Evolutionary conservation across 2,329 filamentous ascomycete genomes (phyloP), one percentile per base, ranked within the genome.

Genomic region (Pezicula neosporulosa): DNA sequence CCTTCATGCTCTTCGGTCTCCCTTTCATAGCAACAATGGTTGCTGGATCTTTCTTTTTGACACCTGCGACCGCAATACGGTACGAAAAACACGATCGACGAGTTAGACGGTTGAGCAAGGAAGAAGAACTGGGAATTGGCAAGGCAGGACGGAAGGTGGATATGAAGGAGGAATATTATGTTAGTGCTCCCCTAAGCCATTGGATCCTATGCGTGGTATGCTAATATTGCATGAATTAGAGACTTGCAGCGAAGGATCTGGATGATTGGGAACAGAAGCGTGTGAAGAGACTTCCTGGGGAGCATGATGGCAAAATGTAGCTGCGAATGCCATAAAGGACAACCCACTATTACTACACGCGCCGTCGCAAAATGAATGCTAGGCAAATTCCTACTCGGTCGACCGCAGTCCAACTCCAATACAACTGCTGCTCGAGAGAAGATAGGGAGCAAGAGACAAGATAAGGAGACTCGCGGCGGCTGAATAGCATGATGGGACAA

Each of bases 221-320:
- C 53, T 60, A 54, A 58, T 35, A 16, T 51, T 30, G 16, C 41
- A n/a, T n/a, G 16, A 39, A 51, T 10, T 69, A 94, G 89, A 83
- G 85, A 72, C 76, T 89, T 37, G 88, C 90, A 60, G 89, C 89
- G 30, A 96, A 95, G 70, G 94, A 97, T 66, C 73, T 97, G 55
- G 93, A 99, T 64, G 82, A 90, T 66, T 99, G 94, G 94, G 93
- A 97, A 69, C 94, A 97, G 72, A 95, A 94, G 72, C 84, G 95
- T 48, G 91, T 97, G 10, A 85, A 96, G 74, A 79, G 94, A 66
- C 78, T 97, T 54, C 85, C 89, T 18, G 94, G 94, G 59, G 95
- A 99, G 70, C 87, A 83, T 54, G 93, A 99, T 68, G 93, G 93
- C 33, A 81, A 89, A 47, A 68, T 96, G 59, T 87, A 70, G 77